These are phyloP conservation scores for Penicillium sp. DNA, from an alignment of 2,329 filamentous ascomycete species.

Conservation along the genomic window DNA sequence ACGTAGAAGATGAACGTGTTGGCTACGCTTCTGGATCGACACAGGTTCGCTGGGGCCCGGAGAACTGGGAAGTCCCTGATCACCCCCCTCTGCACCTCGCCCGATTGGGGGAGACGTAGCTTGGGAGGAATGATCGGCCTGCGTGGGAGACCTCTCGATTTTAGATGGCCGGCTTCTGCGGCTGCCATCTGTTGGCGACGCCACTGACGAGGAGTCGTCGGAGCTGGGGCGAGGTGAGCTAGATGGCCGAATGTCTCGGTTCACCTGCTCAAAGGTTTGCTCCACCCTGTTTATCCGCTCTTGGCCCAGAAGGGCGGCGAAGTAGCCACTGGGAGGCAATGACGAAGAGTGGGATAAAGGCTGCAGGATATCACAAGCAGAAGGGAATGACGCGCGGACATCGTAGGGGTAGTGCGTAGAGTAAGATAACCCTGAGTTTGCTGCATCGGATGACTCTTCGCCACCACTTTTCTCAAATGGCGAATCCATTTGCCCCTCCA, in stretches of 20 bases:
- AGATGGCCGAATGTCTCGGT: conserved; percentile 3
- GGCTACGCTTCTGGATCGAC: conserved; percentile 34
- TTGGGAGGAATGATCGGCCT: conserved; percentile 19
- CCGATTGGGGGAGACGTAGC: conserved; percentile 18
- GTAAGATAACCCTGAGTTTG: conserved; percentile 16
- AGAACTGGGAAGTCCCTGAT: conserved; percentile 19
- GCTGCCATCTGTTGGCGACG: conserved; percentile 14
- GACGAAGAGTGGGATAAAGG: conserved; percentile 28
- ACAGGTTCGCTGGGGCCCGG: conserved; percentile 13
- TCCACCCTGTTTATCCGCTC: conserved; percentile 19
- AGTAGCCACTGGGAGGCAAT: conserved; percentile 32
- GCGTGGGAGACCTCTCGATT: conserved; percentile 14
- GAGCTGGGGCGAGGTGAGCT: conserved; percentile 4
- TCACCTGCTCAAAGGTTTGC: conserved; percentile 14
- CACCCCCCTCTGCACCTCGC: conserved; percentile 17
- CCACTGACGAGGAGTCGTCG: conserved; percentile 3
- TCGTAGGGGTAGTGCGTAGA: conserved; percentile 11
- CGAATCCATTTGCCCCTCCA: conserved; percentile 28
- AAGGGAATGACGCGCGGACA: conserved; percentile 20
- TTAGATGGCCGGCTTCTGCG: conserved; percentile 12
- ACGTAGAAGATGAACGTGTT: conserved; percentile 38
- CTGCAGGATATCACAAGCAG: conserved; percentile 32
- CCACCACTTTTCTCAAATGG: conserved; percentile 24
- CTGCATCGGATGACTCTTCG: conserved; percentile 21
- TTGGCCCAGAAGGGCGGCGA: conserved; percentile 25